These are phyloP conservation scores for Starmerella stigmatis DNA, from an alignment of 805 yeast genomes.

Conservation along the genomic window DNA sequence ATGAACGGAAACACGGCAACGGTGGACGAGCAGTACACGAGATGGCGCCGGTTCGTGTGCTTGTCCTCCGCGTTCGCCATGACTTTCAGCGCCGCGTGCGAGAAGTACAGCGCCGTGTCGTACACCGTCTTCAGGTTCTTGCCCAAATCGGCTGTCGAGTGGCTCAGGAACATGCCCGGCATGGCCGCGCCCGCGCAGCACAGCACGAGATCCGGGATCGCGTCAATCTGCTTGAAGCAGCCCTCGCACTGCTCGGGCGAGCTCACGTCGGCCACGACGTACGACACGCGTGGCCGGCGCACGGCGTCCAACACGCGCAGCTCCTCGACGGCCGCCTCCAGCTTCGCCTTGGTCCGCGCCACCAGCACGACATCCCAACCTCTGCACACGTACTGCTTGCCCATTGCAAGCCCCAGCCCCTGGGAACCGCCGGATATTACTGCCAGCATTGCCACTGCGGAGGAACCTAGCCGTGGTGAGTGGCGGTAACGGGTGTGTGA, in stretches of 20 bases:
- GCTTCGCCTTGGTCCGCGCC: slow-evolving; percentile 60
- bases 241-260: slow-evolving; percentile 40
- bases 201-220: slow-evolving; percentile 58
- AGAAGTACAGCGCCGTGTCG: slow-evolving; percentile 55
- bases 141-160: slow-evolving; percentile 47
- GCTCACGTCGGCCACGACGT: slow-evolving; percentile 56
- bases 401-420: slow-evolving; percentile 79
- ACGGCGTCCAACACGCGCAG: too few relatives aligned
- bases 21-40: slow-evolving; percentile 61
- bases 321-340: slow-evolving; percentile 32
- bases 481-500: too few relatives aligned
- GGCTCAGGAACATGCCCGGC: slow-evolving; percentile 68
- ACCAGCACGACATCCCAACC: slow-evolving; percentile 64
- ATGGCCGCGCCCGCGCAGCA: slow-evolving; percentile 83
- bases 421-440: slow-evolving; percentile 91
- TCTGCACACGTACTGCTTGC: slow-evolving; percentile 41
- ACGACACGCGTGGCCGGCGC: too few relatives aligned
- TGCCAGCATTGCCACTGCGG: slow-evolving; percentile 43
- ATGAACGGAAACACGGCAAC: slow-evolving; percentile 78
- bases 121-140: slow-evolving; percentile 61
- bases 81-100: slow-evolving; percentile 45
- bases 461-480: too few relatives aligned
- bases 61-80: slow-evolving; percentile 28
- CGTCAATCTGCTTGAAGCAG: slow-evolving; percentile 34
- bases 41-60: slow-evolving; percentile 35